Conservation (phyloP, 139 green algal genomes). For the Haematococcus lacustris region DNA sequence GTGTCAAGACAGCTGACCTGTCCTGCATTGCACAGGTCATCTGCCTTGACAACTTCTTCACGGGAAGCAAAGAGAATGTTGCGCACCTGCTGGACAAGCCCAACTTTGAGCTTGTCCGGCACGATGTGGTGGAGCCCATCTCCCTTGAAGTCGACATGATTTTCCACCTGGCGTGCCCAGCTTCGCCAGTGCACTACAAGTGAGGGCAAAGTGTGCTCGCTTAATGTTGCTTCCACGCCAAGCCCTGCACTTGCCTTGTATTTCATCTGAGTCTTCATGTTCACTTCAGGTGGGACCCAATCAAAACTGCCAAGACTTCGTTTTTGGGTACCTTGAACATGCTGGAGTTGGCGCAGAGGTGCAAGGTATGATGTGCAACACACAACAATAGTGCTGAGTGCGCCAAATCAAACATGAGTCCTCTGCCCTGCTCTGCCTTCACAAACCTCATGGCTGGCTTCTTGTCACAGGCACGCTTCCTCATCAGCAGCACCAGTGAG, state of each 20-base stretch:
- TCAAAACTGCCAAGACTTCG: conserved; percentile 97
- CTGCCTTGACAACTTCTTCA: conserved; percentile 99
- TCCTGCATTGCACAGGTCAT: conserved; percentile 74
- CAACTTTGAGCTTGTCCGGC: conserved; percentile 97
- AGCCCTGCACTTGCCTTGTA: neutral
- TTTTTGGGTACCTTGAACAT: conserved; percentile 99
- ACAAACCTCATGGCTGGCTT: too few relatives aligned
- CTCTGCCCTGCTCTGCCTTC: too few relatives aligned
- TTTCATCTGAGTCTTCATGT: too few relatives aligned
- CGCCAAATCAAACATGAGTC: too few relatives aligned
- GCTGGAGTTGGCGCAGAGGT: conserved; percentile 96
- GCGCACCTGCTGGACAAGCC: conserved; percentile 76
- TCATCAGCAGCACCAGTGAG: conserved; percentile 90
- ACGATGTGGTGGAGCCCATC: conserved; percentile 94
- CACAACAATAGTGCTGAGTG: too few relatives aligned
- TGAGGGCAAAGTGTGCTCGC: conserved; percentile 35
- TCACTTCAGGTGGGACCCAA: conserved; percentile 87
- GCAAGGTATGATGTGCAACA: conserved; percentile 44
- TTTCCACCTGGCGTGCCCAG: conserved; percentile 97
- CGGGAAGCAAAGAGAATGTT: conserved; percentile 92
- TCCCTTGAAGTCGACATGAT: conserved; percentile 97
- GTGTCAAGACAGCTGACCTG: too few relatives aligned
- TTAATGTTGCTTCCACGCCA: neutral
- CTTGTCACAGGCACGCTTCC: conserved; percentile 54
- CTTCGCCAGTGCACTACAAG: conserved; percentile 99